phyloP scores from a whole-genome alignment of 176 grass and related monocot species.

The Carex cristatella region DNA sequence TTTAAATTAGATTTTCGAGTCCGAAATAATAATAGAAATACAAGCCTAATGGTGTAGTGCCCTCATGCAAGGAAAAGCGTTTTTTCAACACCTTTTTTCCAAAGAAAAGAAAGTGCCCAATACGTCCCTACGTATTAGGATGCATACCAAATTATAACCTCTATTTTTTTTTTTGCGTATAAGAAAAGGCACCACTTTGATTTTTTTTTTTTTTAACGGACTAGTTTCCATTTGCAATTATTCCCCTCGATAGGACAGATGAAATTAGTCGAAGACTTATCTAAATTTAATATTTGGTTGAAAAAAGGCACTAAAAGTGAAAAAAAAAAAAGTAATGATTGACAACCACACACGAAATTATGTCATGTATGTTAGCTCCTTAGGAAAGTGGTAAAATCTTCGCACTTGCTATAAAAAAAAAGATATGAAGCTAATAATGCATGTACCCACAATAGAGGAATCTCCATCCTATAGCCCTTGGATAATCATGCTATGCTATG shows the following conservation, averaged over 20 bases:
- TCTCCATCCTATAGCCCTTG: not conserved
- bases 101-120: not conserved
- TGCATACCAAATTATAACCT: not conserved
- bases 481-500: conserved; percentile 14
- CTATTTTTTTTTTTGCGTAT: not conserved
- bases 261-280: not conserved
- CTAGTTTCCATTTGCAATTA: not conserved
- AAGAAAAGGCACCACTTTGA: not conserved
- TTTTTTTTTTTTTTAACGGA: not conserved
- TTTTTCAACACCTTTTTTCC: not conserved
- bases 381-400: not conserved
- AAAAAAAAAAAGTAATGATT: not conserved
- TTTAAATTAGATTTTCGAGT: not conserved
- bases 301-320: not conserved
- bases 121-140: not conserved
- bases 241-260: not conserved
- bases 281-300: not conserved
- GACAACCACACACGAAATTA: not conserved
- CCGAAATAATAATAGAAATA: not conserved
- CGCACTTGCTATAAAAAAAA: conserved; percentile 2
- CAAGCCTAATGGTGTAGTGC: not conserved
- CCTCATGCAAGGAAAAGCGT: not conserved
- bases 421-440: not conserved
- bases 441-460: conserved; percentile 4
- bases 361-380: not conserved